Evolutionary conservation across 331 rosid species (phyloP).

Genomic region (Pyrus hybrid): DNA sequence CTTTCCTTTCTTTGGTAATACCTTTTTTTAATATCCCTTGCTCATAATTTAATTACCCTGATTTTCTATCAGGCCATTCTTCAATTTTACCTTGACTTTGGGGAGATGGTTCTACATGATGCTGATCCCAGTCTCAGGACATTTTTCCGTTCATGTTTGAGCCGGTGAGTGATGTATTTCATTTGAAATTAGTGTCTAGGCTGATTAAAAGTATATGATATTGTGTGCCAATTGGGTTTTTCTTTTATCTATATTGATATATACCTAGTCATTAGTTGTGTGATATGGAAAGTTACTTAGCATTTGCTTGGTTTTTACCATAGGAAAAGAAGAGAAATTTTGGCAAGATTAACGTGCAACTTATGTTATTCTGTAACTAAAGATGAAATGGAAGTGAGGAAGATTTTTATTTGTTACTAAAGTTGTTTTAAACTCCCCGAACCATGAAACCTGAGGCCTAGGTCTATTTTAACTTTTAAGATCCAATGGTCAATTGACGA

Average conservation of each 20-base stretch:
- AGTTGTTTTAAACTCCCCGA: background rate
- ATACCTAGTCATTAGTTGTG: background rate
- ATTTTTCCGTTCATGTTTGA: conserved; percentile 82
- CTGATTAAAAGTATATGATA: background rate
- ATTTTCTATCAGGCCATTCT: conserved; percentile 55
- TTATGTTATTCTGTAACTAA: background rate
- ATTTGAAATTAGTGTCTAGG: background rate
- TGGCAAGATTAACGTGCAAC: background rate
- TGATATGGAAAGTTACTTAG: background rate
- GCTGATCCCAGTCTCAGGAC: conserved; percentile 87
- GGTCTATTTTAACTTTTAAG: background rate
- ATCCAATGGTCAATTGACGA: background rate
- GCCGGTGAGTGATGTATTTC: conserved; percentile 48
- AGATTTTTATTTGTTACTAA: background rate
- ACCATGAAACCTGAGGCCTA: background rate
- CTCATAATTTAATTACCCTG: conserved; percentile 10
- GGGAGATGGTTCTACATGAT: conserved; percentile 85
- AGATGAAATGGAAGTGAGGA: background rate
- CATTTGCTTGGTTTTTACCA: background rate
- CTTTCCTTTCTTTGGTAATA: background rate
- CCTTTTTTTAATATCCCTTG: background rate
- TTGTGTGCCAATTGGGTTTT: background rate
- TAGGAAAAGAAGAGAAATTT: background rate
- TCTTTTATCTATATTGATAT: background rate
- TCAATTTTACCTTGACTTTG: conserved; percentile 91